Conservation (phyloP, 2,329 filamentous ascomycete species). For the Fusarium annulatum region DNA sequence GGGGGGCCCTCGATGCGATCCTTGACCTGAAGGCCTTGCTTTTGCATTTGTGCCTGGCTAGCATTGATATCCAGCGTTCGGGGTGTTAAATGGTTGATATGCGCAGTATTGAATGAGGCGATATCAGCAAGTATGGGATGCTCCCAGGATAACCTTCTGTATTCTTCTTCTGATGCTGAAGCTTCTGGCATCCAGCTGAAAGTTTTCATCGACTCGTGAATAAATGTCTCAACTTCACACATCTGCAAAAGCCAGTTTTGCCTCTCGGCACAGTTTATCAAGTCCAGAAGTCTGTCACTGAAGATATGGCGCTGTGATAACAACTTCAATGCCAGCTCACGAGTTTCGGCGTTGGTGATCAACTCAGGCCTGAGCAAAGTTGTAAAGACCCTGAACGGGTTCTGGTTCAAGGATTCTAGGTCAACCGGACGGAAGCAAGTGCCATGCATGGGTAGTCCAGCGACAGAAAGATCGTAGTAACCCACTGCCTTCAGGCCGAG, state of each 20-base stretch:
- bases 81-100: slow-evolving; percentile 66
- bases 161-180: slow-evolving; percentile 53
- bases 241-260: slow-evolving; percentile 43
- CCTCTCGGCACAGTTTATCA: slow-evolving; percentile 51
- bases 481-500: slow-evolving; percentile 61
- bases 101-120: slow-evolving; percentile 53
- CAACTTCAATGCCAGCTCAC: slow-evolving; percentile 47
- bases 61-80: slow-evolving; percentile 60
- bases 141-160: slow-evolving; percentile 53
- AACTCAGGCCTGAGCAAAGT: slow-evolving; percentile 54
- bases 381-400: slow-evolving; percentile 53
- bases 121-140: slow-evolving; percentile 62
- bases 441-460: slow-evolving; percentile 62
- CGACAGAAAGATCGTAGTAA: slow-evolving; percentile 61
- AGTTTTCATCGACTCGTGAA: slow-evolving; percentile 56
- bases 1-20: slow-evolving; percentile 63
- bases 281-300: slow-evolving; percentile 48
- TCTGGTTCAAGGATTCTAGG: slow-evolving; percentile 45
- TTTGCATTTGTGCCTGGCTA: slow-evolving; percentile 56
- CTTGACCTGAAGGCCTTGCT: slow-evolving; percentile 56
- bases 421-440: slow-evolving; percentile 60
- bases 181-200: slow-evolving; percentile 60
- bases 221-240: slow-evolving; percentile 51
- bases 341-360: slow-evolving; percentile 45
- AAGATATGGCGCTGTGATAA: slow-evolving; percentile 56